A percentile compares a stretch with the other conserved stretches of the same genome.
phyloP scores from a whole-genome alignment of 495 filamentous ascomycete genomes.

The Cairneyella variabilis region DNA sequence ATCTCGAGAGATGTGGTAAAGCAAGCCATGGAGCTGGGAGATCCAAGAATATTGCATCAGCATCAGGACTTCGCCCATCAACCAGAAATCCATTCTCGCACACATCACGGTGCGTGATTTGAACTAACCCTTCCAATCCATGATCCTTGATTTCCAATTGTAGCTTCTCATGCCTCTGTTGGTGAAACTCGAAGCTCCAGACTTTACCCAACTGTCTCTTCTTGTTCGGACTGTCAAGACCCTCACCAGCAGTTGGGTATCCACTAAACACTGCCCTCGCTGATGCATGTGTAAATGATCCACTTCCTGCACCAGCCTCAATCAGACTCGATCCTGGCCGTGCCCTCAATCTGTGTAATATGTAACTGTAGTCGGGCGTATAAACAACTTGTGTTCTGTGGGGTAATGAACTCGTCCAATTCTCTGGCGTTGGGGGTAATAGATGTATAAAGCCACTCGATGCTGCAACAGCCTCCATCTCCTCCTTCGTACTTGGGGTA shows the following conservation, averaged over 20 bases:
- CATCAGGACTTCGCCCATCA: slow-evolving; percentile 52
- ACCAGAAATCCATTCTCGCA: slow-evolving; percentile 81
- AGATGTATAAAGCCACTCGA: slow-evolving; percentile 85
- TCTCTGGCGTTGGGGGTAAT: slow-evolving; percentile 85
- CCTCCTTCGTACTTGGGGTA: slow-evolving; percentile 16
- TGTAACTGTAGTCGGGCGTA: slow-evolving; percentile 94
- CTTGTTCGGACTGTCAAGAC: slow-evolving; percentile 10
- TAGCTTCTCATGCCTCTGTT: slow-evolving; percentile 68
- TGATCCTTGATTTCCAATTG: slow-evolving; percentile 71
- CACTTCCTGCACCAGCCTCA: slow-evolving; percentile 92
- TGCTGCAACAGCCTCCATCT: slow-evolving; percentile 49
- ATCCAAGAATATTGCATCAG: slow-evolving; percentile 85
- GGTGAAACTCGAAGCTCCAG: slow-evolving; percentile 92
- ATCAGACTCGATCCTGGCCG: slow-evolving; percentile 77
- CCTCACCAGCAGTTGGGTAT: slow-evolving; percentile 43
- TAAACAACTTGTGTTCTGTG: slow-evolving; percentile 98
- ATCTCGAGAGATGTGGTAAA: slow-evolving; percentile 74
- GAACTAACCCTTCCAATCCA: slow-evolving; percentile 64
- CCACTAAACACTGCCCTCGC: slow-evolving; percentile 86
- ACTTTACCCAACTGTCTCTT: slow-evolving; percentile 63
- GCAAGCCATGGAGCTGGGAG: slow-evolving; percentile 92
- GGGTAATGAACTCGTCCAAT: slow-evolving; percentile 86
- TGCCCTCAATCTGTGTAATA: slow-evolving; percentile 81
- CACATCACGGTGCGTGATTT: slow-evolving; percentile 88
- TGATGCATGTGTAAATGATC: slow-evolving; percentile 90